Percentiles rank a stretch among this genome's conserved stretches.
phyloP scores from a whole-genome alignment of 139 green algal species.

The Edaphochlamys debaryana region DNA sequence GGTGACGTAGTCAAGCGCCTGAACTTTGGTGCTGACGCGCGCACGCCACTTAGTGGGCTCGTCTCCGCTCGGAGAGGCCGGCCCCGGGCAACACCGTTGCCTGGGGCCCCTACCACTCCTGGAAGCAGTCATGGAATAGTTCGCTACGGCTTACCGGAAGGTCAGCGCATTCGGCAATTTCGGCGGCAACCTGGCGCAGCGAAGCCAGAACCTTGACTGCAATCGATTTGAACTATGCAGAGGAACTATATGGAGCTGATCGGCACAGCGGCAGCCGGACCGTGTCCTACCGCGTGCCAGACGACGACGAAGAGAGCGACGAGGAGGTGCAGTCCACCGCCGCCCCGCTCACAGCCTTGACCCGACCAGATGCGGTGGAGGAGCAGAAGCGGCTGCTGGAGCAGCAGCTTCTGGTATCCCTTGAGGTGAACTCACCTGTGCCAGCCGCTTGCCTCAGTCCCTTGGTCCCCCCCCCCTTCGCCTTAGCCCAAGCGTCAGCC shows the following conservation, averaged over 20 bases:
- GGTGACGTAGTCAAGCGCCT: slow-evolving; percentile 4
- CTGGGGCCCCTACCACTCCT: not conserved
- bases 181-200: not conserved
- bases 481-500: too few species aligned
- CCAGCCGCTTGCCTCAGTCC: too few species aligned
- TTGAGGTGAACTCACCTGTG: not conserved
- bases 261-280: not conserved
- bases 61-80: too few species aligned
- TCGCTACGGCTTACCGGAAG: slow-evolving; percentile 19
- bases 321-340: not conserved
- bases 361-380: not conserved
- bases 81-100: not conserved
- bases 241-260: not conserved
- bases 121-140: not conserved
- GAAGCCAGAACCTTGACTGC: not conserved
- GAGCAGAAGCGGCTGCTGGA: slow-evolving; percentile 10
- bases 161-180: not conserved
- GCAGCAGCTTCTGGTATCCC: slow-evolving; percentile 17
- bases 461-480: too few species aligned
- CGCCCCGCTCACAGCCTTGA: not conserved
- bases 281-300: slow-evolving; percentile 16
- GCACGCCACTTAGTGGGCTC: not conserved
- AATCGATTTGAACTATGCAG: not conserved
- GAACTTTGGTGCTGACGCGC: slow-evolving; percentile 4
- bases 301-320: slow-evolving; percentile 1